phyloP scores from a whole-genome alignment of 306 rosid species.

The Pterocarpus macrocarpus region DNA sequence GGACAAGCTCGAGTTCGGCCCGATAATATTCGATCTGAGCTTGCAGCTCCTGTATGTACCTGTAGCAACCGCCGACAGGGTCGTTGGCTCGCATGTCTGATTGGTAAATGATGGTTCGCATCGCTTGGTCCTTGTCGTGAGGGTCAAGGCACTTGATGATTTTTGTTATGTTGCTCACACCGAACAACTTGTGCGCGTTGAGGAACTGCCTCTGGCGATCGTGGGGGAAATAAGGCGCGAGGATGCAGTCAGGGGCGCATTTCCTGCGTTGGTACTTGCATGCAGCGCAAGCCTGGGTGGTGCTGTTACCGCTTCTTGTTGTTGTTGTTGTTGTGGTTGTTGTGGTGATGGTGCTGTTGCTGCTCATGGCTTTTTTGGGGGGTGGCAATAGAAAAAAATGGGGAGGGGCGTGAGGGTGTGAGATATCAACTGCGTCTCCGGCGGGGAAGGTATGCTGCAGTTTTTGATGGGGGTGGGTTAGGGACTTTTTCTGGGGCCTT shows the following conservation, averaged over 20 bases:
- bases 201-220: slow-evolving; percentile 75
- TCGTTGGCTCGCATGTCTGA: slow-evolving; percentile 84
- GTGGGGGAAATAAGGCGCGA: slow-evolving; percentile 92
- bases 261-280: slow-evolving; percentile 92
- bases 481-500: slow-evolving; percentile 45
- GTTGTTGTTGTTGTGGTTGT: slow-evolving; percentile 41
- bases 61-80: slow-evolving; percentile 86
- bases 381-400: neutral
- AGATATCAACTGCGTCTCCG: slow-evolving; percentile 83
- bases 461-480: neutral
- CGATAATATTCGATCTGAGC: slow-evolving; percentile 59
- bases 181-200: slow-evolving; percentile 85
- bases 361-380: slow-evolving; percentile 39
- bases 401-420: slow-evolving; percentile 28
- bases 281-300: slow-evolving; percentile 91
- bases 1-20: slow-evolving; percentile 68
- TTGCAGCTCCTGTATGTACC: slow-evolving; percentile 65
- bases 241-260: slow-evolving; percentile 87
- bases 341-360: slow-evolving; percentile 29
- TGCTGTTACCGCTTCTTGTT: slow-evolving; percentile 57
- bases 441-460: slow-evolving; percentile 58
- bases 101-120: slow-evolving; percentile 76
- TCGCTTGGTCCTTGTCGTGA: slow-evolving; percentile 66
- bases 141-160: slow-evolving; percentile 65
- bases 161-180: slow-evolving; percentile 82